phyloP scores from a whole-genome alignment of 2,329 filamentous ascomycete species.

The Dactylellina cionopaga region DNA sequence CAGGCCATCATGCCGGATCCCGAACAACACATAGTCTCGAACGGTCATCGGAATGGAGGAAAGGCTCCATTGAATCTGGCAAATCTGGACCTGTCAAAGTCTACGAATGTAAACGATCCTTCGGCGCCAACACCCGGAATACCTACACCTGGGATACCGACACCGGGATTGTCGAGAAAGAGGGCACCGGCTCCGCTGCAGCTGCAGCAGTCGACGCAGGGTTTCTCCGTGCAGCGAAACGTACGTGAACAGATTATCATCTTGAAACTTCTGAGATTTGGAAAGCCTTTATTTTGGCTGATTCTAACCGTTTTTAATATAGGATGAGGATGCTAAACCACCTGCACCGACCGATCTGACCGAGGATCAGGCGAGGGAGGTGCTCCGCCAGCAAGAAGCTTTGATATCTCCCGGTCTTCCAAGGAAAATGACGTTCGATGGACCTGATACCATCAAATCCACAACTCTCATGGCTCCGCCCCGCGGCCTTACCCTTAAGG shows the following conservation, averaged over 20 bases:
- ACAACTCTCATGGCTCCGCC: constrained; percentile 42
- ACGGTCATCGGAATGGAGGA: constrained; percentile 6
- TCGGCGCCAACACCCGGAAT: constrained; percentile 37
- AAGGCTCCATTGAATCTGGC: constrained; percentile 30
- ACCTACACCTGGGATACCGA: constrained; percentile 57
- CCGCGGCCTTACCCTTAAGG: constrained; percentile 34
- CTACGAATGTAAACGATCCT: constrained; percentile 15
- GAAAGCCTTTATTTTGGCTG: not conserved
- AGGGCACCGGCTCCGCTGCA: constrained; percentile 54
- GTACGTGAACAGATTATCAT: constrained; percentile 7
- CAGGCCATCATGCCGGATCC: constrained; percentile 47
- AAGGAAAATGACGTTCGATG: constrained; percentile 47
- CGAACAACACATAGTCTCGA: constrained; percentile 44
- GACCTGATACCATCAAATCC: constrained; percentile 43
- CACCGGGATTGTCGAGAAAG: constrained; percentile 63
- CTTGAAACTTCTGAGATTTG: no score
- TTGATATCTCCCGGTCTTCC: constrained; percentile 46
- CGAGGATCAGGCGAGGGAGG: constrained; percentile 42
- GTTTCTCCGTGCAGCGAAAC: constrained; percentile 36
- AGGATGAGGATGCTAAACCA: constrained; percentile 23
- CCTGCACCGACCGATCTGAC: constrained; percentile 42
- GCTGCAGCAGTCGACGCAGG: constrained; percentile 41
- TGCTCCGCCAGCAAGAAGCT: constrained; percentile 45
- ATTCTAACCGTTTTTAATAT: not conserved
- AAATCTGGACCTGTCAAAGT: constrained; percentile 45